Percentiles rank a stretch among this genome's conserved stretches.
These are phyloP conservation scores for Dactylellina drechsleri DNA, from an alignment of 2,329 filamentous ascomycete genomes.

Conservation along the genomic window DNA sequence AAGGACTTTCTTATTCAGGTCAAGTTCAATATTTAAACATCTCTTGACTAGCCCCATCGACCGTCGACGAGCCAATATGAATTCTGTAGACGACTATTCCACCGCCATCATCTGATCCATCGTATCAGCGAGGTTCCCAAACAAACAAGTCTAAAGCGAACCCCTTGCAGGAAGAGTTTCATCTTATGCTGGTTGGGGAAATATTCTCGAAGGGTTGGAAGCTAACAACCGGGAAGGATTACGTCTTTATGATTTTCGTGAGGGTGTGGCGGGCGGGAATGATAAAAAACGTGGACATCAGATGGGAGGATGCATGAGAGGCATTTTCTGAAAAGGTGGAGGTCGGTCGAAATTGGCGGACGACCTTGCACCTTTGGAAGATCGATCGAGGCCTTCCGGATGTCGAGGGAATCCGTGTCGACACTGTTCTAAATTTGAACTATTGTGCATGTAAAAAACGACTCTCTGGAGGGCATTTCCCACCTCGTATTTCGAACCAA, in stretches of 20 bases:
- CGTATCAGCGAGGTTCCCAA: slow-evolving; percentile 37
- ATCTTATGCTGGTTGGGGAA: slow-evolving; percentile 44
- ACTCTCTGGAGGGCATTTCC: slow-evolving; percentile 5
- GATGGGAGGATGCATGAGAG: slow-evolving; percentile 35
- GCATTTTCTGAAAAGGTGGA: neutral
- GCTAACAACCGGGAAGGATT: slow-evolving; percentile 40
- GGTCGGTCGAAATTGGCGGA: slow-evolving; percentile 21
- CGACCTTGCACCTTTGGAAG: neutral
- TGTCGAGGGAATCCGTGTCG: neutral
- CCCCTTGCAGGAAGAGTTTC: slow-evolving; percentile 49
- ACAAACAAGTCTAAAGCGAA: neutral
- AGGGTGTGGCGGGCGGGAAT: slow-evolving; percentile 42
- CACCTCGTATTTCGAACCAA: slow-evolving; percentile 6
- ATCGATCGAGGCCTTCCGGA: slow-evolving; percentile 3
- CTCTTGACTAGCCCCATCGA: neutral
- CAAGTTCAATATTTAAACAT: slow-evolving; percentile 1
- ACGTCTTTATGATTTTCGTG: slow-evolving; percentile 31
- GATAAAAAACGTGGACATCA: slow-evolving; percentile 53
- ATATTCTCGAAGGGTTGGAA: slow-evolving; percentile 52
- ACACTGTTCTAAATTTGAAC: slow-evolving; percentile 8
- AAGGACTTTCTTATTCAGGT: neutral
- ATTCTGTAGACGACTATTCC: too few species aligned
- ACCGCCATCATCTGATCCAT: slow-evolving; percentile 64
- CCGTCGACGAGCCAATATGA: too few species aligned
- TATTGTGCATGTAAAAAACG: slow-evolving; percentile 3